Conservation (phyloP, 2,329 filamentous ascomycete genomes). For the Pseudocercospora macadamiae region DNA sequence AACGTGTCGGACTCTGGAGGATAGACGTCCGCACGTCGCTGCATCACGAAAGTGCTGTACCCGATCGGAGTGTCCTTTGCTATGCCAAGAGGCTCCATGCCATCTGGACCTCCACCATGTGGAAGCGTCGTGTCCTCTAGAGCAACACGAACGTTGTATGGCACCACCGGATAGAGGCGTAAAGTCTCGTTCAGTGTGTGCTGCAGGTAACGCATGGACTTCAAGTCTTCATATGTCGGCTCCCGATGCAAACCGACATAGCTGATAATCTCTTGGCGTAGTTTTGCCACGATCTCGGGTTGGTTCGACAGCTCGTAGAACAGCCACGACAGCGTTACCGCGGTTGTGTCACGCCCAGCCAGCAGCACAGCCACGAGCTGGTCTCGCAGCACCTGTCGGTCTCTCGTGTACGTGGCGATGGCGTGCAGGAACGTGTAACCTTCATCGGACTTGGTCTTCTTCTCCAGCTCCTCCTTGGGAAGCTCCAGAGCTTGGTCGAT, state of each 20-base stretch:
- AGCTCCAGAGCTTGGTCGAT: constrained; percentile 74
- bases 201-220: constrained; percentile 80
- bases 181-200: constrained; percentile 49
- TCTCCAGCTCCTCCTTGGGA: constrained; percentile 70
- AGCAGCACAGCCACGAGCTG: constrained; percentile 82
- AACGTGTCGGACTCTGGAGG: constrained; percentile 43
- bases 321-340: constrained; percentile 76
- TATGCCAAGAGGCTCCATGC: constrained; percentile 48
- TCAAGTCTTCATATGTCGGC: constrained; percentile 76
- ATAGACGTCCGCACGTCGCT: constrained; percentile 54
- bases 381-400: constrained; percentile 71
- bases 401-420: constrained; percentile 76
- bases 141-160: constrained; percentile 53
- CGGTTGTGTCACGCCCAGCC: constrained; percentile 86
- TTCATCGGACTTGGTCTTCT: constrained; percentile 70
- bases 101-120: constrained; percentile 51
- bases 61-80: constrained; percentile 48
- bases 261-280: constrained; percentile 72
- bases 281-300: constrained; percentile 66
- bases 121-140: constrained; percentile 54
- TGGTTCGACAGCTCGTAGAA: constrained; percentile 79
- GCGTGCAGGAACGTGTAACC: constrained; percentile 86
- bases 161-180: constrained; percentile 54
- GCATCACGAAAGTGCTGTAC: constrained; percentile 54
- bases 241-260: constrained; percentile 64